Evolutionary conservation across 495 filamentous ascomycete species (phyloP).

Genomic region (Penicillium malachiteum): DNA sequence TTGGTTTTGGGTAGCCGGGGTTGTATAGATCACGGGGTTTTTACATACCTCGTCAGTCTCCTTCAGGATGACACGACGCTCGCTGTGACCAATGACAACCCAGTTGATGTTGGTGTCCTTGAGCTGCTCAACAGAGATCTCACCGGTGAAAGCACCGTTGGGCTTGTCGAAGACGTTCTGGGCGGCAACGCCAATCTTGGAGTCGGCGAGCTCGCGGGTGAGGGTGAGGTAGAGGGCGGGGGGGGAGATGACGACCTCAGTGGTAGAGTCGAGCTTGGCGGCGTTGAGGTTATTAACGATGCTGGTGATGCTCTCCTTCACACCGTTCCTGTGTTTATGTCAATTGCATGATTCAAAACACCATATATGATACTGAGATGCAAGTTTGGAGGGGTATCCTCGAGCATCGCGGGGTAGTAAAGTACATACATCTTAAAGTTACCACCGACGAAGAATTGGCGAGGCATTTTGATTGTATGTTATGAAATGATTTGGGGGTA

Average conservation of each 20-base stretch:
- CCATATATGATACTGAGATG: no score
- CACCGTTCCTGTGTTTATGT: slow-evolving; percentile 74
- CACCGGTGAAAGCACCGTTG: slow-evolving; percentile 95
- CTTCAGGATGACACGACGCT: slow-evolving; percentile 82
- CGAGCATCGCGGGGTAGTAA: slow-evolving; percentile 17
- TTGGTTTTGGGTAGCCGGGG: neutral
- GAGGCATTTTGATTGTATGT: slow-evolving; percentile 62
- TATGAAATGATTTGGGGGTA: neutral
- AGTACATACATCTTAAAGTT: slow-evolving; percentile 94
- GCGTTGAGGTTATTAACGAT: slow-evolving; percentile 87
- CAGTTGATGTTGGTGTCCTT: slow-evolving; percentile 83
- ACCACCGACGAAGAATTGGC: slow-evolving; percentile 98
- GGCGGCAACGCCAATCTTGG: slow-evolving; percentile 75
- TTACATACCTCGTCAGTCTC: slow-evolving; percentile 68
- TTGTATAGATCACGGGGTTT: slow-evolving; percentile 3
- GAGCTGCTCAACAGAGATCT: slow-evolving; percentile 89
- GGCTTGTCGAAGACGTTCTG: slow-evolving; percentile 98
- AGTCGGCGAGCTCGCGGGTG: slow-evolving; percentile 67
- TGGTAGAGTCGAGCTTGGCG: slow-evolving; percentile 52
- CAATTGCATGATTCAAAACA: slow-evolving; percentile 10
- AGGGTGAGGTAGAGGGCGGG: slow-evolving; percentile 88
- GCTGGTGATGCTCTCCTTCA: slow-evolving; percentile 74
- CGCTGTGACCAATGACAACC: slow-evolving; percentile 89
- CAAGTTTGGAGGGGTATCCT: slow-evolving; percentile 18
- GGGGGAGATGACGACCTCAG: slow-evolving; percentile 90